These are phyloP conservation scores for Dimocarpus longan DNA, from an alignment of 345 rosid genomes.

Conservation along the genomic window DNA sequence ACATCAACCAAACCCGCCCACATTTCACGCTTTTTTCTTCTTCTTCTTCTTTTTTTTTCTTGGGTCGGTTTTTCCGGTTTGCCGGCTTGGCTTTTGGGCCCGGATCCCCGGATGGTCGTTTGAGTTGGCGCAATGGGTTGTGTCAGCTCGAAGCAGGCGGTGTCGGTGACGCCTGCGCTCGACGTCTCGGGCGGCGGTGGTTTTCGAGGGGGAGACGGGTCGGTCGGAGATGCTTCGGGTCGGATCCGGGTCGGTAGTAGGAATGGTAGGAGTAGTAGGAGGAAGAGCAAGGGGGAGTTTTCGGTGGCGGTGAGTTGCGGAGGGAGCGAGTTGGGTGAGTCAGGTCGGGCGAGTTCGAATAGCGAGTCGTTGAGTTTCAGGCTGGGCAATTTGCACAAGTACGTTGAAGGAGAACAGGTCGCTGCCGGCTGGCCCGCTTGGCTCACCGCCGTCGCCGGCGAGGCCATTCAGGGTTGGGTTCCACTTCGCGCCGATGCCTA, in stretches of 20 bases:
- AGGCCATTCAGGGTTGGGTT: conserved; percentile 96
- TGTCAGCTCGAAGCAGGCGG: conserved; percentile 95
- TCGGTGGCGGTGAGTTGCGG: conserved; percentile 34
- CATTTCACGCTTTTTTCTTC: too few species aligned
- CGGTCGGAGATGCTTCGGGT: conserved; percentile 26
- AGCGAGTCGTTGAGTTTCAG: conserved; percentile 82
- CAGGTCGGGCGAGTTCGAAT: conserved; percentile 67
- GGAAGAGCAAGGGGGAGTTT: conserved; percentile 27
- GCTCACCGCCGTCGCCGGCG: conserved; percentile 94
- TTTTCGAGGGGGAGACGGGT: neutral
- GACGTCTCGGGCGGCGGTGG: conserved; percentile 61
- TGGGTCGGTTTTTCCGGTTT: neutral
- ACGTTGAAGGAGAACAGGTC: conserved; percentile 84
- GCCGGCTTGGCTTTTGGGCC: neutral
- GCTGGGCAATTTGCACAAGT: conserved; percentile 70
- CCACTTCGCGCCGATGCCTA: conserved; percentile 82
- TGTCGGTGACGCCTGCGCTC: conserved; percentile 80
- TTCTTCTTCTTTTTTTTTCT: too few species aligned
- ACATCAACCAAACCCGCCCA: neutral
- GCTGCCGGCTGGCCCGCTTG: conserved; percentile 99
- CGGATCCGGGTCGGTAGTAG: conserved; percentile 34
- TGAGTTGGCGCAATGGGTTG: conserved; percentile 73
- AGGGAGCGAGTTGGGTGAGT: conserved; percentile 73
- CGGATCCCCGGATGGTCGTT: neutral
- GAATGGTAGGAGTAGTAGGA: conserved; percentile 20